Conservation (phyloP, 371 early-diverging fungal genomes). For the Rhizoclosmatium hyalinum region DNA sequence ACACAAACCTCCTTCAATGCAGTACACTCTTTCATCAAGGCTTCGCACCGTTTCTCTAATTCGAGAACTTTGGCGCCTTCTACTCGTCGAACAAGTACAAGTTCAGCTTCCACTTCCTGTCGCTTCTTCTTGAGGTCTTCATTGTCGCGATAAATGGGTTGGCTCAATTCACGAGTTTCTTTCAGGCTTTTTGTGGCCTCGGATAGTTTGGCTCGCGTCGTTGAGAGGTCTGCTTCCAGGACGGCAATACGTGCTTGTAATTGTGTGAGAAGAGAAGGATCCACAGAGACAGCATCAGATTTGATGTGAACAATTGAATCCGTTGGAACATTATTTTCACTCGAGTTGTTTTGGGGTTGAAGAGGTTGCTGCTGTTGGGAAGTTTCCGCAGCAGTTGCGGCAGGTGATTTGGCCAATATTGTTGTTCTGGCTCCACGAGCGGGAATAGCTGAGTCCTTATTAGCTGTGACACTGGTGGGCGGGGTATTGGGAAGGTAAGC, state of each 20-base stretch:
- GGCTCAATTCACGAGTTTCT: conserved; percentile 28
- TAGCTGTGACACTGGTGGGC: too few relatives aligned
- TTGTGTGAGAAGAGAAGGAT: too few relatives aligned
- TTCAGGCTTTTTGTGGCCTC: conserved; percentile 32
- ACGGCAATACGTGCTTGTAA: background rate
- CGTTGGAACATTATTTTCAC: too few relatives aligned
- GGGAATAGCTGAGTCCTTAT: too few relatives aligned
- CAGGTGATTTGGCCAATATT: too few relatives aligned
- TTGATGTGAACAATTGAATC: too few relatives aligned
- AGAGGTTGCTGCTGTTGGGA: too few relatives aligned
- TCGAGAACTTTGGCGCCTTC: background rate
- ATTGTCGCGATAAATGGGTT: conserved; percentile 21
- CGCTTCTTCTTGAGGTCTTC: conserved; percentile 33
- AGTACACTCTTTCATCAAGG: conserved; percentile 21
- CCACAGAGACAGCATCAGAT: too few relatives aligned
- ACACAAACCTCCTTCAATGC: conserved; percentile 28
- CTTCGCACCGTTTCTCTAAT: conserved; percentile 23
- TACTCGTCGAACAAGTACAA: conserved; percentile 13
- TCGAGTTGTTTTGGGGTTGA: too few relatives aligned
- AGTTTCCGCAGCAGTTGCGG: too few relatives aligned
- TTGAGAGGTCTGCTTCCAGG: conserved; percentile 8
- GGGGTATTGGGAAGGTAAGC: too few relatives aligned
- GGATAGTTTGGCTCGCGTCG: conserved; percentile 32
- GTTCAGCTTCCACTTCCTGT: conserved; percentile 32
- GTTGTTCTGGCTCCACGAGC: too few relatives aligned